These are phyloP conservation scores for Durio zibethinus DNA, from an alignment of 345 rosid genomes.

Conservation along the genomic window DNA sequence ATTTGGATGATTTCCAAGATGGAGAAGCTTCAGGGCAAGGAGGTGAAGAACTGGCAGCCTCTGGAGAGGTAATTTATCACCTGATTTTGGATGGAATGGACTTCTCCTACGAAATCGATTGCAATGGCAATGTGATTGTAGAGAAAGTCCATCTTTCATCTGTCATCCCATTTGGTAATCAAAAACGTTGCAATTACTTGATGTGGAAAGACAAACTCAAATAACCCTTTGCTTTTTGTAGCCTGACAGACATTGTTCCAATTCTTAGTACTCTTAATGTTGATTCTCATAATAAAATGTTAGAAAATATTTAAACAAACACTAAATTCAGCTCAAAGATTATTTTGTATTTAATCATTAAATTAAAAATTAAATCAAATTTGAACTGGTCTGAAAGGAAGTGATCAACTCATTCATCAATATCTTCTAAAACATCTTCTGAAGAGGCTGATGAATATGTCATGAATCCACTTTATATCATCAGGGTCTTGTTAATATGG, in stretches of 20 bases:
- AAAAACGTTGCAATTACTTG: slow-evolving; percentile 22
- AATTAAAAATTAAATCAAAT: no score
- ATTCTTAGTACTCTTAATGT: neutral
- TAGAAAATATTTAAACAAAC: no score
- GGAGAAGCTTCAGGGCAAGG: slow-evolving; percentile 20
- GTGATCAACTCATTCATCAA: no score
- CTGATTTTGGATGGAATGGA: slow-evolving; percentile 71
- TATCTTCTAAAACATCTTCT: no score
- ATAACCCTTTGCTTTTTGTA: neutral
- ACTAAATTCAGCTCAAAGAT: no score
- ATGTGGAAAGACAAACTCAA: slow-evolving; percentile 32
- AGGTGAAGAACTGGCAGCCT: slow-evolving; percentile 11
- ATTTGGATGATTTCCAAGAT: slow-evolving; percentile 21
- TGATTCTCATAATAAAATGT: no score
- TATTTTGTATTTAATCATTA: no score
- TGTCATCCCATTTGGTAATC: neutral
- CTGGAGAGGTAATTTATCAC: slow-evolving; percentile 48
- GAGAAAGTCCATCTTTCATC: slow-evolving; percentile 41
- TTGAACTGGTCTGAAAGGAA: no score
- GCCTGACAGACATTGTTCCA: neutral
- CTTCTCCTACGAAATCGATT: slow-evolving; percentile 65
- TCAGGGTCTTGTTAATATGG: no score
- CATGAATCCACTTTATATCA: no score
- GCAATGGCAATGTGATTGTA: slow-evolving; percentile 51
- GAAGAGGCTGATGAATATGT: no score